Evolutionary conservation across 202 grass and related monocot genomes (phyloP).

Genomic region (Dendrocalamus latiflorus): DNA sequence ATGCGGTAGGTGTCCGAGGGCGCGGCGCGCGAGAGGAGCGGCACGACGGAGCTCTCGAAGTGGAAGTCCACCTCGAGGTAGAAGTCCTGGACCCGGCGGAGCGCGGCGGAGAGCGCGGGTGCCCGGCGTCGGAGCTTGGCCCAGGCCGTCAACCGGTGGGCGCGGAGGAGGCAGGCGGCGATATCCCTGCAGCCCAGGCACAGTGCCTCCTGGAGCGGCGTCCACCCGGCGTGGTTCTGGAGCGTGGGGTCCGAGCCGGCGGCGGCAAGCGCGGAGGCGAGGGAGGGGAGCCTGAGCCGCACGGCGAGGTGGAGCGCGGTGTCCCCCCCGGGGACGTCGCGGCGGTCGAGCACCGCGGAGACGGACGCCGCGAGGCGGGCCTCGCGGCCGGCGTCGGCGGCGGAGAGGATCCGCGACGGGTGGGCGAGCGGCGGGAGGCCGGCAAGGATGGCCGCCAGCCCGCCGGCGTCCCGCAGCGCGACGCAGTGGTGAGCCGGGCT

Average conservation of each 20-base stretch:
- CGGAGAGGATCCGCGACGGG: conserved; percentile 56
- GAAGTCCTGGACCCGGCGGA: conserved; percentile 75
- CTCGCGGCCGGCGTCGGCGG: conserved; percentile 55
- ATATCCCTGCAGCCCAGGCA: conserved; percentile 56
- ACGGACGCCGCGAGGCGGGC: conserved; percentile 50
- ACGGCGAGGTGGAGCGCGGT: conserved; percentile 81
- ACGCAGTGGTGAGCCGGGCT: conserved; percentile 64
- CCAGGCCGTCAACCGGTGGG: conserved; percentile 73
- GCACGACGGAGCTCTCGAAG: conserved; percentile 93
- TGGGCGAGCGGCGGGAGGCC: conserved; percentile 65
- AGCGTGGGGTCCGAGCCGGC: conserved; percentile 89
- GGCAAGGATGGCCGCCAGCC: conserved; percentile 43
- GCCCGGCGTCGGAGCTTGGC: conserved; percentile 78
- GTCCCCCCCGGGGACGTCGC: conserved; percentile 72
- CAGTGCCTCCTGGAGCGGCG: conserved; percentile 83
- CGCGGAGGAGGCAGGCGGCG: conserved; percentile 69
- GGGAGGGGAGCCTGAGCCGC: conserved; percentile 52
- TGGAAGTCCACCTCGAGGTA: conserved; percentile 89
- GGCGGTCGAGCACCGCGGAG: conserved; percentile 57
- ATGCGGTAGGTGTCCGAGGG: conserved; percentile 94
- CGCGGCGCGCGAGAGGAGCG: conserved; percentile 75
- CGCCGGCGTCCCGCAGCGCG: conserved; percentile 49
- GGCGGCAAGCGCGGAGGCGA: conserved; percentile 42
- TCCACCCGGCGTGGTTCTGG: conserved; percentile 89
- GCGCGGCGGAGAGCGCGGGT: conserved; percentile 55